These are phyloP conservation scores for Candida nanaspora DNA, from an alignment of 805 yeast species.

Conservation along the genomic window DNA sequence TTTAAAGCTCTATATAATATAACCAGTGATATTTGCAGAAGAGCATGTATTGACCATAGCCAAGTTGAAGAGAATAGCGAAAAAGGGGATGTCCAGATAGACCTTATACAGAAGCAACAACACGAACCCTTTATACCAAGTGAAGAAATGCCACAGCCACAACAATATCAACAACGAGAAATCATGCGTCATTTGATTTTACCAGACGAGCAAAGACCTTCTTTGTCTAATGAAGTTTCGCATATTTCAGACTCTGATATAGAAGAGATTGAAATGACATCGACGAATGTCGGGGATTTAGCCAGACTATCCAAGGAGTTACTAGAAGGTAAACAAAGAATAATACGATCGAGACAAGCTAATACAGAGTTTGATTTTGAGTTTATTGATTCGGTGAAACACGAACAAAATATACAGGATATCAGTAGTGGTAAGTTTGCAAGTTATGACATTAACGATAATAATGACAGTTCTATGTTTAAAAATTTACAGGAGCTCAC, in stretches of 20 bases:
- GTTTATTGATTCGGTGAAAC: neutral
- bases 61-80: neutral
- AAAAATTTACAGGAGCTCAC: neutral
- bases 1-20: conserved; percentile 13
- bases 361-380: neutral
- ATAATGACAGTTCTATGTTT: neutral
- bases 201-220: conserved; percentile 13
- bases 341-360: neutral
- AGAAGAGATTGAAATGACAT: conserved; percentile 1
- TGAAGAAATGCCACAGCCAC: too few species aligned
- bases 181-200: too few species aligned
- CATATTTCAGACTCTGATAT: conserved; percentile 7
- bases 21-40: conserved; percentile 1
- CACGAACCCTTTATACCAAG: too few species aligned
- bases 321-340: neutral
- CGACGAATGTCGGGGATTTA: conserved; percentile 8
- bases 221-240: neutral
- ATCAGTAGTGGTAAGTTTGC: neutral
- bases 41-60: neutral
- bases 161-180: too few species aligned
- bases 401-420: neutral
- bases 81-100: too few species aligned
- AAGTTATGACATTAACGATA: neutral
- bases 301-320: conserved; percentile 1
- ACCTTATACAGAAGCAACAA: too few species aligned